A percentile compares a stretch with the other conserved stretches of the same genome.
Evolutionary conservation across 2,329 filamentous ascomycete genomes (phyloP).

Genomic region (Diaporthe longicolla): DNA sequence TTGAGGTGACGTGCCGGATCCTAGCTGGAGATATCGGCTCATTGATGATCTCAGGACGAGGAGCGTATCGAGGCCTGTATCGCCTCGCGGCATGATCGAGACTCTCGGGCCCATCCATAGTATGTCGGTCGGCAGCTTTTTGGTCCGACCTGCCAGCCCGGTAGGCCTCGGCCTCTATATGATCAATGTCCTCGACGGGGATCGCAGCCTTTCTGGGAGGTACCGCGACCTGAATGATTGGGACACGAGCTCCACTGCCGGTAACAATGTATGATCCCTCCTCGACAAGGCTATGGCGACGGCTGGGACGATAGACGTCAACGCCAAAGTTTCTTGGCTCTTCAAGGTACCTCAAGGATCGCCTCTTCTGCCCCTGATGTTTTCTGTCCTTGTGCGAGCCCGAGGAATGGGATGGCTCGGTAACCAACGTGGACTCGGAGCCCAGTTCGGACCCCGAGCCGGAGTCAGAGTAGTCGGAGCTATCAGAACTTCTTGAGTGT

Average conservation of each 20-base stretch:
- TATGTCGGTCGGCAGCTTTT: constrained; percentile 23
- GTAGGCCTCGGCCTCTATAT: constrained; percentile 29
- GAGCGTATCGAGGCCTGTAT: constrained; percentile 31
- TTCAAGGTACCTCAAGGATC: constrained; percentile 12
- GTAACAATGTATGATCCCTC: constrained; percentile 33
- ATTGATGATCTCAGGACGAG: constrained; percentile 8
- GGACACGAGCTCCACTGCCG: constrained; percentile 23
- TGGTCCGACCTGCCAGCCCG: constrained; percentile 28
- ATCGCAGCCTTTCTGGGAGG: constrained; percentile 19
- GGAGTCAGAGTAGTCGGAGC: constrained; percentile 30
- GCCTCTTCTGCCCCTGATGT: not conserved
- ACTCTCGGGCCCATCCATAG: not conserved
- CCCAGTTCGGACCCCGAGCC: constrained; percentile 16
- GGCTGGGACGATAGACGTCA: constrained; percentile 9
- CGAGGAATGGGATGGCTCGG: constrained; percentile 29
- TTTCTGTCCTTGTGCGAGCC: constrained; percentile 8
- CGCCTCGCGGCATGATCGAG: constrained; percentile 23
- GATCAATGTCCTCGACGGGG: constrained; percentile 17
- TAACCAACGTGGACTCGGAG: constrained; percentile 16
- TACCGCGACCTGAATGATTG: constrained; percentile 12
- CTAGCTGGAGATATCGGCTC: constrained; percentile 1
- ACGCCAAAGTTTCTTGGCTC: constrained; percentile 23
- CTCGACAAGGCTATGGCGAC: constrained; percentile 24
- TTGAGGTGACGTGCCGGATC: constrained; percentile 32
- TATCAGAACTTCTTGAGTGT: constrained; percentile 30